Evolutionary conservation across 345 rosid species (phyloP).

Genomic region (Jatropha curcas): DNA sequence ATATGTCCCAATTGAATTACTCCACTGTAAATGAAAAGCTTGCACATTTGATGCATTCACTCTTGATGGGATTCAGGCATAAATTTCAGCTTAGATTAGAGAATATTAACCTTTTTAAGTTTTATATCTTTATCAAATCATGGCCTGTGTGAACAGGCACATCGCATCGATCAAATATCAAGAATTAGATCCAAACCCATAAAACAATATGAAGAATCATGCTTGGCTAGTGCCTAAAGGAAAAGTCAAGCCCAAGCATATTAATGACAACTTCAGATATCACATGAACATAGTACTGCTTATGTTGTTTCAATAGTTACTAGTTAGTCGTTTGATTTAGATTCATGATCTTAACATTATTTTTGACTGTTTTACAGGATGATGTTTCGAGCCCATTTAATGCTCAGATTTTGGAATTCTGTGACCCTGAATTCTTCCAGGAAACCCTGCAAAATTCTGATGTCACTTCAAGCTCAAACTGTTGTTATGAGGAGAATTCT

Average conservation of each 20-base stretch:
- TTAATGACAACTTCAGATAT: not conserved
- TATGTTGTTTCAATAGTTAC: not conserved
- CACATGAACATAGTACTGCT: not conserved
- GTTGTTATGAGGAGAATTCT: slow-evolving; percentile 58
- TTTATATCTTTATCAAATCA: slow-evolving; percentile 1
- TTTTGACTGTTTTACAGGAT: slow-evolving; percentile 51
- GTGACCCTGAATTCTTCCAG: slow-evolving; percentile 58
- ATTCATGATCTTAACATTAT: not conserved
- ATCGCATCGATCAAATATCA: not conserved
- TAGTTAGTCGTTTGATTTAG: not conserved
- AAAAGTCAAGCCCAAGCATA: slow-evolving; percentile 1
- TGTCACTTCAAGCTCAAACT: slow-evolving; percentile 54
- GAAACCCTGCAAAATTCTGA: slow-evolving; percentile 76
- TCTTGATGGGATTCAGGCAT: not conserved
- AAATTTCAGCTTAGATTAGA: not conserved
- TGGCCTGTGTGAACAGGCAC: slow-evolving; percentile 1
- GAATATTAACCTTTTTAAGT: slow-evolving; percentile 18
- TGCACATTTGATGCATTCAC: no score
- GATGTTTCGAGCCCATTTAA: slow-evolving; percentile 73
- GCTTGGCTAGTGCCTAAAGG: slow-evolving; percentile 9
- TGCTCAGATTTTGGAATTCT: slow-evolving; percentile 63
- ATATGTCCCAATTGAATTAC: slow-evolving; percentile 1
- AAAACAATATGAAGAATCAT: slow-evolving; percentile 26
- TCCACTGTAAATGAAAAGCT: not conserved
- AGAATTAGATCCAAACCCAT: slow-evolving; percentile 32